Evolutionary conservation across 768 basidiomycete genomes (phyloP).

Genomic region (Exidia glandulosa): DNA sequence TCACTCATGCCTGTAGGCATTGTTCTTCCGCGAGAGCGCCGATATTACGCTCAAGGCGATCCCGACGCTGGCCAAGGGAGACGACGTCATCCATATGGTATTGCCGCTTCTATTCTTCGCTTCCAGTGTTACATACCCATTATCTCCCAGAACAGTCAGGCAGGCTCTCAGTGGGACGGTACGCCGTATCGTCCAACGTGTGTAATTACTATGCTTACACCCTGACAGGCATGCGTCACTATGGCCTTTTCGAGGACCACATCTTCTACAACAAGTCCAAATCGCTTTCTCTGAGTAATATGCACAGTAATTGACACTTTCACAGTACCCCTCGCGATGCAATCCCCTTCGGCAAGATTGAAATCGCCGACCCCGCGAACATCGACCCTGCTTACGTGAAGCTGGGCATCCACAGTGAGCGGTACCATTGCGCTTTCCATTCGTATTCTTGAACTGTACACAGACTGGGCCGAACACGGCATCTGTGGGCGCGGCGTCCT

Average conservation of each 20-base stretch:
- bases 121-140: too few relatives aligned
- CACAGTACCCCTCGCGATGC: conserved; percentile 32
- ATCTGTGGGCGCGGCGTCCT: conserved; percentile 53
- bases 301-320: neutral
- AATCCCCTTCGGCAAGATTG: conserved; percentile 24
- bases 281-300: neutral
- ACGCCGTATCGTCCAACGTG: conserved; percentile 19
- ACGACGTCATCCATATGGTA: neutral
- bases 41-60: neutral
- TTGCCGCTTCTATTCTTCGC: too few relatives aligned
- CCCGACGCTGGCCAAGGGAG: neutral
- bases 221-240: neutral
- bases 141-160: conserved; percentile 41
- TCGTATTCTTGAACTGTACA: neutral
- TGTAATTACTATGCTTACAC: neutral
- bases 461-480: conserved; percentile 59
- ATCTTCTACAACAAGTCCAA: conserved; percentile 54
- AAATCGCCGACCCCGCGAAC: conserved; percentile 36
- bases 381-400: conserved; percentile 37
- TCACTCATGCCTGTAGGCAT: too few relatives aligned
- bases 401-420: conserved; percentile 59
- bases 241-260: conserved; percentile 25
- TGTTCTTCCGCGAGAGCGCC: neutral
- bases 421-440: neutral
- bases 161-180: conserved; percentile 63